Percentiles rank a stretch among this genome's conserved stretches.
These are phyloP conservation scores for Fusarium sp. DNA, from an alignment of 2,329 filamentous ascomycete genomes.

Conservation along the genomic window DNA sequence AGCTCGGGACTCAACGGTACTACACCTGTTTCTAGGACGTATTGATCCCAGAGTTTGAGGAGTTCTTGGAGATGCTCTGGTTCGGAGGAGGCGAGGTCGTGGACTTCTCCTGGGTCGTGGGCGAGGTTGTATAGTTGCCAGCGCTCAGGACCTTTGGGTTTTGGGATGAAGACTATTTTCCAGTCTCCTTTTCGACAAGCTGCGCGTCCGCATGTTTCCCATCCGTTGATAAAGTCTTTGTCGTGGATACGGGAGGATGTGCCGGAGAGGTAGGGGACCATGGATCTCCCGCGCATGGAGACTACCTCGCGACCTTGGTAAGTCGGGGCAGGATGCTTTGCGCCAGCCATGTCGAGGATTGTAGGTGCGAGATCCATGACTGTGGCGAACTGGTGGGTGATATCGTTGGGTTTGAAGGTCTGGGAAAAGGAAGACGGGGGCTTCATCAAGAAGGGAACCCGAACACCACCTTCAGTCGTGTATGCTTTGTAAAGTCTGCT, in stretches of 20 bases:
- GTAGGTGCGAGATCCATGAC: slow-evolving; percentile 60
- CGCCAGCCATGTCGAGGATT: slow-evolving; percentile 56
- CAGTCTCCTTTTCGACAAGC: slow-evolving; percentile 64
- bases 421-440: slow-evolving; percentile 22
- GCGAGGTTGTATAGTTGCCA: slow-evolving; percentile 66
- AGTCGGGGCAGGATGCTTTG: slow-evolving; percentile 49
- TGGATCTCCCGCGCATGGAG: slow-evolving; percentile 58
- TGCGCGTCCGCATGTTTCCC: slow-evolving; percentile 61
- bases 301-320: slow-evolving; percentile 59
- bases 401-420: slow-evolving; percentile 13
- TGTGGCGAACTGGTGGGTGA: slow-evolving; percentile 44
- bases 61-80: slow-evolving; percentile 57
- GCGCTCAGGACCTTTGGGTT: slow-evolving; percentile 56
- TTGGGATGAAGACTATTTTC: slow-evolving; percentile 66
- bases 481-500: slow-evolving; percentile 52
- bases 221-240: slow-evolving; percentile 60
- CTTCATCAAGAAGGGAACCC: slow-evolving; percentile 59
- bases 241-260: slow-evolving; percentile 53
- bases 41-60: slow-evolving; percentile 63
- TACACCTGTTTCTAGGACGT: slow-evolving; percentile 50
- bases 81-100: slow-evolving; percentile 53
- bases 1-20: slow-evolving; percentile 54
- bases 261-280: slow-evolving; percentile 52
- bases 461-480: slow-evolving; percentile 58
- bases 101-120: slow-evolving; percentile 60